These are phyloP conservation scores for Pseudofabraea citricarpa DNA, from an alignment of 2,329 filamentous ascomycete genomes.

Conservation along the genomic window DNA sequence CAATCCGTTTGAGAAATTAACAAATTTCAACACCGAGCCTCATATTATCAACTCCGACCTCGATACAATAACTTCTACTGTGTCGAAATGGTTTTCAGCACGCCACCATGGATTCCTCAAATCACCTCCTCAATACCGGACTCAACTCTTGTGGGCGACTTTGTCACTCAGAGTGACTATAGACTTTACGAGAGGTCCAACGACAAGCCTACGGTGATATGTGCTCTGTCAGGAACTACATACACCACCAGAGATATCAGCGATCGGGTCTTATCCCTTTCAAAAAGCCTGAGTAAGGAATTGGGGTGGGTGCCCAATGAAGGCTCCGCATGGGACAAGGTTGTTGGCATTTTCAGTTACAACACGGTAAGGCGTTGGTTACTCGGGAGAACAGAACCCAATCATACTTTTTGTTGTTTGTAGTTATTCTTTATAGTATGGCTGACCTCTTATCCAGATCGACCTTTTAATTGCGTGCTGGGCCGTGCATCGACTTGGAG, in stretches of 20 bases:
- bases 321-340: conserved; percentile 73
- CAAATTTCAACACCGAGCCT: too few relatives aligned
- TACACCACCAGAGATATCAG: conserved; percentile 58
- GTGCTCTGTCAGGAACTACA: conserved; percentile 63
- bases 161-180: conserved; percentile 67
- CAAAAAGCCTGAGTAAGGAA: conserved; percentile 62
- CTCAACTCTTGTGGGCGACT: conserved; percentile 66
- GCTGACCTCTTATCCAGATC: background rate
- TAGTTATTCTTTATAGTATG: background rate
- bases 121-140: conserved; percentile 45
- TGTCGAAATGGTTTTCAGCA: conserved; percentile 3
- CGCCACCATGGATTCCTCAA: background rate
- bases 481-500: background rate
- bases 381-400: too few relatives aligned
- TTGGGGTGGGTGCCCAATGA: conserved; percentile 63
- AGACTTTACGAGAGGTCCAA: conserved; percentile 52
- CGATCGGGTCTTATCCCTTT: conserved; percentile 58
- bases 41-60: too few relatives aligned
- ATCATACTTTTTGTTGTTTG: background rate
- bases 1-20: too few relatives aligned
- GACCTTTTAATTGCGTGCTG: background rate
- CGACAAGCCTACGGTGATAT: conserved; percentile 66
- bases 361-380: conserved; percentile 73
- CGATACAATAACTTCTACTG: too few relatives aligned
- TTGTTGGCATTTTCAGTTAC: conserved; percentile 65